phyloP scores from a whole-genome alignment of 306 rosid genomes.

The Cicer judaicum region DNA sequence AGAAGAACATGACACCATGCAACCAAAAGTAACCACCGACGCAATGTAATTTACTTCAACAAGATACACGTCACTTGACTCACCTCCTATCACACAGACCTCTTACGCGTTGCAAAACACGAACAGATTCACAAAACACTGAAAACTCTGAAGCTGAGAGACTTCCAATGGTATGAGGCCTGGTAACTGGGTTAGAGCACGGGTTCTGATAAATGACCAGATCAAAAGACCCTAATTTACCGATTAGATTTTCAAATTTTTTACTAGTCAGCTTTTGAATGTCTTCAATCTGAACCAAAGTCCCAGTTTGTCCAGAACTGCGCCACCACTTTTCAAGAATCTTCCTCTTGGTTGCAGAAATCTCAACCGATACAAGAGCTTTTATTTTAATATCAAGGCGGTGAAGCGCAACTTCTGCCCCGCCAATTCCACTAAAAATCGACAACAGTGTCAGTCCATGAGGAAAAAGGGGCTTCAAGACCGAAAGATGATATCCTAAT shows the following conservation, averaged over 20 bases:
- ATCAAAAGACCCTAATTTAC: constrained; percentile 69
- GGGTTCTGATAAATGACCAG: constrained; percentile 78
- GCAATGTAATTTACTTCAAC: constrained; percentile 19
- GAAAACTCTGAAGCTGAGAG: constrained; percentile 65
- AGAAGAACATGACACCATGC: background rate
- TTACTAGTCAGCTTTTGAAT: constrained; percentile 67
- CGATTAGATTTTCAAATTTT: constrained; percentile 58
- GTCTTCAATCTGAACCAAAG: constrained; percentile 75
- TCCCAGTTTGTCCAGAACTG: constrained; percentile 66
- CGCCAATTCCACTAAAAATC: constrained; percentile 81
- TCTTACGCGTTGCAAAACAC: constrained; percentile 74
- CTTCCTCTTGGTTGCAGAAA: constrained; percentile 64
- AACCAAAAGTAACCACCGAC: constrained; percentile 6
- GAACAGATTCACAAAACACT: constrained; percentile 72
- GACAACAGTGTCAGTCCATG: constrained; percentile 72
- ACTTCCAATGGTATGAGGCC: constrained; percentile 37
- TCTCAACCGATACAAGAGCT: constrained; percentile 76
- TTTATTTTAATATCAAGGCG: constrained; percentile 75
- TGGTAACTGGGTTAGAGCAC: constrained; percentile 47
- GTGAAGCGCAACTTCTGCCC: constrained; percentile 83
- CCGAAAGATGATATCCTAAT: constrained; percentile 77
- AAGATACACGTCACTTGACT: constrained; percentile 4
- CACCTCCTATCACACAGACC: constrained; percentile 59
- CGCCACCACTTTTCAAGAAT: constrained; percentile 87
- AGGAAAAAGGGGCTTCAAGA: constrained; percentile 69